A percentile compares a stretch with the other conserved stretches of the same genome.
phyloP scores from a whole-genome alignment of 2,329 filamentous ascomycete genomes.

The Claviceps quebecensis region DNA sequence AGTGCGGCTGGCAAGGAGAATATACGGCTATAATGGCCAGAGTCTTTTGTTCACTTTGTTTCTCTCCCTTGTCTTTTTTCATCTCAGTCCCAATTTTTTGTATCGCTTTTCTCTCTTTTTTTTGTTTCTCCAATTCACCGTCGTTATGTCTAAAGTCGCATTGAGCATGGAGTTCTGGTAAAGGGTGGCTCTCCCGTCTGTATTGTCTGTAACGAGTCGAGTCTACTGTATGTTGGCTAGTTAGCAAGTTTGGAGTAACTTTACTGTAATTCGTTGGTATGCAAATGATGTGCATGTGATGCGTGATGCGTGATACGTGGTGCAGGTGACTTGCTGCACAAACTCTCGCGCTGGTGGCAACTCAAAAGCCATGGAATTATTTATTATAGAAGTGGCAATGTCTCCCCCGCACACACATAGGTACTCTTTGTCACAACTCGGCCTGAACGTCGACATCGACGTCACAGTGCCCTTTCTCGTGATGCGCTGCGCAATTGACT shows the following conservation, averaged over 20 bases:
- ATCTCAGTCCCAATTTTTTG: not conserved
- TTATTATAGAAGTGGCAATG: not conserved
- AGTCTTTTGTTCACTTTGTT: not conserved
- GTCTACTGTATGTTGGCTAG: not conserved
- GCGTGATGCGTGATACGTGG: too few species aligned
- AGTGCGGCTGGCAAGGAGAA: constrained; percentile 37
- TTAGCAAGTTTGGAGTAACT: not conserved
- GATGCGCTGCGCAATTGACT: constrained; percentile 14
- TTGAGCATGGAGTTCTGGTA: constrained; percentile 13
- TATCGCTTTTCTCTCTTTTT: not conserved
- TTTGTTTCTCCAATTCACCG: not conserved
- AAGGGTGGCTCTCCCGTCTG: not conserved
- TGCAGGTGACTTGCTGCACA: not conserved
- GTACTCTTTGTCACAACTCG: not conserved
- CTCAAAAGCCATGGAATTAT: too few species aligned
- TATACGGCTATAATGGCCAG: constrained; percentile 19
- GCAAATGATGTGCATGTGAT: not conserved
- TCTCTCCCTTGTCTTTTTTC: not conserved
- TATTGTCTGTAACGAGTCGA: not conserved
- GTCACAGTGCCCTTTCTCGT: not conserved
- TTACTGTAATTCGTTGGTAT: not conserved
- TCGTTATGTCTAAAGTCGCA: not conserved
- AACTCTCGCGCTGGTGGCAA: not conserved
- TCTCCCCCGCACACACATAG: not conserved
- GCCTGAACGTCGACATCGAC: not conserved